Conservation (phyloP, 2,329 filamentous ascomycete species). For the Nigrospora sphaerica region DNA sequence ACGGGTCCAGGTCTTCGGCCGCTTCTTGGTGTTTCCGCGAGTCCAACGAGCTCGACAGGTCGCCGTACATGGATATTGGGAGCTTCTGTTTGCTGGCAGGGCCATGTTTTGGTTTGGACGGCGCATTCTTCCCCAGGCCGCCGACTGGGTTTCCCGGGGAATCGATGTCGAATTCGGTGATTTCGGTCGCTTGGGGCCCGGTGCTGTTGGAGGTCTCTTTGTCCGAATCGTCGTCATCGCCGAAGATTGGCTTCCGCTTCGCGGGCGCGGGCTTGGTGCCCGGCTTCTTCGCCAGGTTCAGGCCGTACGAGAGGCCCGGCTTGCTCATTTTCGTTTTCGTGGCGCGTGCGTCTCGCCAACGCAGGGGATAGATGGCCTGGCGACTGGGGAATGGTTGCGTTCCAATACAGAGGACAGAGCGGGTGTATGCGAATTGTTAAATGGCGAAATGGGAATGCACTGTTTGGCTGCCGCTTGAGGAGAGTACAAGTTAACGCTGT, state of each 20-base stretch:
- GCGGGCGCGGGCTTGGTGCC: conserved; percentile 39
- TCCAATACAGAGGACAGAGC: neutral
- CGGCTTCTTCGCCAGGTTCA: conserved; percentile 55
- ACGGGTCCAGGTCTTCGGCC: conserved; percentile 61
- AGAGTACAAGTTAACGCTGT: no score
- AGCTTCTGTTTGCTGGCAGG: conserved; percentile 36
- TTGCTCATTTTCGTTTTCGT: conserved; percentile 17
- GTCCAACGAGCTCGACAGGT: conserved; percentile 58
- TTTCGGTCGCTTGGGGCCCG: conserved; percentile 41
- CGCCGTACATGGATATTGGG: conserved; percentile 45
- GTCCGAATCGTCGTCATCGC: conserved; percentile 40
- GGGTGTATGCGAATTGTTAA: neutral
- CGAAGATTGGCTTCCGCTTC: conserved; percentile 41
- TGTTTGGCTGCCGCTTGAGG: no score
- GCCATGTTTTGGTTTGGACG: conserved; percentile 25
- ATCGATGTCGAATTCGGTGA: conserved; percentile 53
- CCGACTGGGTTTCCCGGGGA: conserved; percentile 17
- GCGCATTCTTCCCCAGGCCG: conserved; percentile 20
- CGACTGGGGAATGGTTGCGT: neutral
- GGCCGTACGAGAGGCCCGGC: conserved; percentile 42
- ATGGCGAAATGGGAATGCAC: no score
- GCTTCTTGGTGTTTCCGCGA: conserved; percentile 58
- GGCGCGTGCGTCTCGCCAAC: no score
- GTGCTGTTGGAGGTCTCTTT: conserved; percentile 28
- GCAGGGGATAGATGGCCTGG: no score